phyloP scores from a whole-genome alignment of 768 basidiomycete species.

The Hericium coralloides region DNA sequence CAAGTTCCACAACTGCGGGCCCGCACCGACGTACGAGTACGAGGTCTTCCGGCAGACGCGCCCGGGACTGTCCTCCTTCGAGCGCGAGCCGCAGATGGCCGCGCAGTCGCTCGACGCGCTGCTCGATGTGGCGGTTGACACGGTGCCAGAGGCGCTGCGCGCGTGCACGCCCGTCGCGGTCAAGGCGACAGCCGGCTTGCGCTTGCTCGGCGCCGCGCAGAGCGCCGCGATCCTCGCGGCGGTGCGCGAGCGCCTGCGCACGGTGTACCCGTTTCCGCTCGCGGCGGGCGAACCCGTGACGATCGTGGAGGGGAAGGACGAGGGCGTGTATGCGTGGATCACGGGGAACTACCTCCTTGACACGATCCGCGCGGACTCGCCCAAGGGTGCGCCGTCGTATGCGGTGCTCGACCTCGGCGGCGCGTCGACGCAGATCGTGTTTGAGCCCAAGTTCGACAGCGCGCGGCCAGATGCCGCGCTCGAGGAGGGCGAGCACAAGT shows the following conservation, averaged over 20 bases:
- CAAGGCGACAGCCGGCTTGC: slow-evolving; percentile 86
- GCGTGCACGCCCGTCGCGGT: slow-evolving; percentile 83
- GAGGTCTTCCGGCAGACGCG: slow-evolving; percentile 82
- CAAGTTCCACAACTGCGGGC: slow-evolving; percentile 89
- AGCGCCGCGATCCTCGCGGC: slow-evolving; percentile 67
- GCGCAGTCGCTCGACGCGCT: slow-evolving; percentile 74
- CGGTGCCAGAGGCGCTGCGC: slow-evolving; percentile 60
- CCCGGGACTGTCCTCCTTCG: slow-evolving; percentile 69
- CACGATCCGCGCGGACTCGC: slow-evolving; percentile 52
- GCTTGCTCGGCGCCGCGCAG: slow-evolving; percentile 55
- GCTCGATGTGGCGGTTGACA: slow-evolving; percentile 68
- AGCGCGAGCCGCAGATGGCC: slow-evolving; percentile 51
- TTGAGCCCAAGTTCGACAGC: slow-evolving; percentile 66
- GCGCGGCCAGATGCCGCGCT: slow-evolving; percentile 36
- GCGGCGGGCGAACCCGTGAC: slow-evolving; percentile 50
- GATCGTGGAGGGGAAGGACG: slow-evolving; percentile 94
- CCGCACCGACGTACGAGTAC: slow-evolving; percentile 77
- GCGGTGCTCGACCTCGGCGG: slow-evolving; percentile 96
- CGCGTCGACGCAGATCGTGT: slow-evolving; percentile 96
- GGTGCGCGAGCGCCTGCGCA: slow-evolving; percentile 50
- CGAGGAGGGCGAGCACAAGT: slow-evolving; percentile 57
- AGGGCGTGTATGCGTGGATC: slow-evolving; percentile 98
- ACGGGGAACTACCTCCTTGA: slow-evolving; percentile 90
- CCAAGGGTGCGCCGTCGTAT: slow-evolving; percentile 44
- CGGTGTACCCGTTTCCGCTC: slow-evolving; percentile 60